Conservation (phyloP, 1,284 basidiomycete genomes). For the Apiotrichum porosum region DNA sequence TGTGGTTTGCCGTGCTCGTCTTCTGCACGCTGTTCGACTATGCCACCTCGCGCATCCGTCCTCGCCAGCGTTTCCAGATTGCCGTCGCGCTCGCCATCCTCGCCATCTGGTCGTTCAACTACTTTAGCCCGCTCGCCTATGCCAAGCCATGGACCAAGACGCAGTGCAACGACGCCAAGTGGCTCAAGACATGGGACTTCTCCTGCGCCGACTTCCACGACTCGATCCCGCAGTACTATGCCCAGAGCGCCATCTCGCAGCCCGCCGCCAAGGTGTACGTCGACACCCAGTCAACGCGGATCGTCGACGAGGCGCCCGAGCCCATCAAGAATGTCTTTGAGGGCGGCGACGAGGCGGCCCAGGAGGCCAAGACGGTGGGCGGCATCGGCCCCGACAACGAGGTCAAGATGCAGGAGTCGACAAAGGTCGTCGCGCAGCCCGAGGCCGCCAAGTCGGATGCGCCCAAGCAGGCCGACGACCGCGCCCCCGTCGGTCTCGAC, state of each 20-base stretch:
- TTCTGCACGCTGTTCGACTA: slow-evolving; percentile 78
- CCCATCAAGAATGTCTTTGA: slow-evolving; percentile 47
- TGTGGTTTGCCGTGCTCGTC: slow-evolving; percentile 88
- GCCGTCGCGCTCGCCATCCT: slow-evolving; percentile 67
- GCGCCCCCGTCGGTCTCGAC: slow-evolving; percentile 46
- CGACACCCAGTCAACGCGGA: slow-evolving; percentile 28
- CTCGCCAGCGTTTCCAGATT: slow-evolving; percentile 71
- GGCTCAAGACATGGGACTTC: slow-evolving; percentile 95
- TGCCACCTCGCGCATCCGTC: slow-evolving; percentile 69
- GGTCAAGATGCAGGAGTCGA: slow-evolving; percentile 40
- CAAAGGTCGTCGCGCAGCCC: slow-evolving; percentile 12
- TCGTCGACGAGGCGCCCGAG: slow-evolving; percentile 41
- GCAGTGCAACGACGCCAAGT: slow-evolving; percentile 71
- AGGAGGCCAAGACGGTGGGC: slow-evolving; percentile 44
- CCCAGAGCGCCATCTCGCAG: slow-evolving; percentile 7
- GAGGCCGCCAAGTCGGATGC: slow-evolving; percentile 9
- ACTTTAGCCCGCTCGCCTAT: slow-evolving; percentile 80
- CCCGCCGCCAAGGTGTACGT: slow-evolving; percentile 26
- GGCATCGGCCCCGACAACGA: slow-evolving; percentile 39
- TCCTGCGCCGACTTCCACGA: slow-evolving; percentile 57
- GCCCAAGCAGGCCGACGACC: slow-evolving; percentile 32
- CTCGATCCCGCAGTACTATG: slow-evolving; percentile 31
- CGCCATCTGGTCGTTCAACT: slow-evolving; percentile 70
- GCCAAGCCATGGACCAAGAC: slow-evolving; percentile 79
- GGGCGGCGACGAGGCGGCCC: slow-evolving; percentile 27